Percentiles rank a stretch among this genome's conserved stretches.
Conservation (phyloP, 2,329 filamentous ascomycete genomes). For the Sclerotinia trifoliorum region DNA sequence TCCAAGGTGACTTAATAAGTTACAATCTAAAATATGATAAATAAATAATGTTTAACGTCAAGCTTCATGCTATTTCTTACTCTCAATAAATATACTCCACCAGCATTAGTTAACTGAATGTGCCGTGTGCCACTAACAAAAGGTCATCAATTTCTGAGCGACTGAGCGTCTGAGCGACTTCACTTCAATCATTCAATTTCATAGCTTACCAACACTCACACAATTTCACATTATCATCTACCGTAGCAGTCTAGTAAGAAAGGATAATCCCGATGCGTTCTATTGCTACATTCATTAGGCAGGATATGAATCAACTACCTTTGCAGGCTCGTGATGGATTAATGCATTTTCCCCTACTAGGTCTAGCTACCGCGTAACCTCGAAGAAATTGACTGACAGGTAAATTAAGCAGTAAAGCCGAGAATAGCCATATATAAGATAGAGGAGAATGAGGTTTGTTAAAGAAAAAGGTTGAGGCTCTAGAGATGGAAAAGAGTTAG, state of each 20-base stretch:
- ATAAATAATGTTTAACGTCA: background rate
- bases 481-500: too few species aligned
- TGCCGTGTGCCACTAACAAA: background rate
- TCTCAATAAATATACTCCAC: background rate
- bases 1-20: background rate
- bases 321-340: background rate
- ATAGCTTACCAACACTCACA: background rate
- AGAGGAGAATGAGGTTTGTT: too few species aligned
- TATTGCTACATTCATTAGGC: too few species aligned
- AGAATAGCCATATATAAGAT: too few species aligned
- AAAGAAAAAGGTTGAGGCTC: too few species aligned
- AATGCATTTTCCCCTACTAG: too few species aligned
- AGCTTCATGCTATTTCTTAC: background rate
- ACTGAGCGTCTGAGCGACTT: background rate
- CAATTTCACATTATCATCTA: background rate
- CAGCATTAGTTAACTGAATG: background rate
- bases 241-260: background rate
- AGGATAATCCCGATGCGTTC: background rate
- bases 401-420: too few species aligned
- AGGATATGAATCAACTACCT: background rate
- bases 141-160: background rate
- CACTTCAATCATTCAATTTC: background rate
- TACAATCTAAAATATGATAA: too few species aligned
- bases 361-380: too few species aligned
- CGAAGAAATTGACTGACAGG: too few species aligned